Conservation (phyloP, 2,329 filamentous ascomycete species). For the Epichloe coenophiala region DNA sequence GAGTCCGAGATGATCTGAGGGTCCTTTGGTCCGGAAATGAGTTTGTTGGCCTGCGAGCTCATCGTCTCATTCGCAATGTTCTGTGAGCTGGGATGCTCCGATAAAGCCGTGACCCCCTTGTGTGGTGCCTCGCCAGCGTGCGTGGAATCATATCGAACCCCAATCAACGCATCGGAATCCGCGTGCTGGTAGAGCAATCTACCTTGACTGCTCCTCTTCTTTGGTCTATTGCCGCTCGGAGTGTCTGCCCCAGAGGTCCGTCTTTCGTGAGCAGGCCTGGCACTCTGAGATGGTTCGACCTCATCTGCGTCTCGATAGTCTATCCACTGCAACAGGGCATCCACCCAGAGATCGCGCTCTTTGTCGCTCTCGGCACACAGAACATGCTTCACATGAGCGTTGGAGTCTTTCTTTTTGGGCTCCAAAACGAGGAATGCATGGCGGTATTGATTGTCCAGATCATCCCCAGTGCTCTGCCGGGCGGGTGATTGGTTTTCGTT, state of each 20-base stretch:
- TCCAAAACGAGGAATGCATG: conserved; percentile 93
- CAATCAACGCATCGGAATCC: conserved; percentile 36
- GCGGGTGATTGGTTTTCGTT: conserved; percentile 44
- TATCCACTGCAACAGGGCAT: conserved; percentile 77
- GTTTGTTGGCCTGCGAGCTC: conserved; percentile 26
- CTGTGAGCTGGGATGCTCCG: conserved; percentile 21
- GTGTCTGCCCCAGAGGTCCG: conserved; percentile 22
- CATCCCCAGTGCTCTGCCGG: conserved; percentile 45
- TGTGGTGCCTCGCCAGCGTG: conserved; percentile 39
- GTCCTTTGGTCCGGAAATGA: conserved; percentile 78
- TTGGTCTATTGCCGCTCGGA: conserved; percentile 12
- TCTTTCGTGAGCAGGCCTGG: conserved; percentile 25
- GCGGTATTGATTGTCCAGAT: conserved; percentile 84
- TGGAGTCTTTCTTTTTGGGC: conserved; percentile 95
- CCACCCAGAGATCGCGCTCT: conserved; percentile 90
- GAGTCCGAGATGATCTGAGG: conserved; percentile 71
- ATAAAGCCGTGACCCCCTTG: conserved; percentile 21
- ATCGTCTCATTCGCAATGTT: conserved; percentile 20
- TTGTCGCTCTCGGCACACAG: conserved; percentile 88
- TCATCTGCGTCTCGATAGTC: conserved; percentile 55
- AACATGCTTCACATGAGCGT: conserved; percentile 78
- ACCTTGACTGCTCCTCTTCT: conserved; percentile 17
- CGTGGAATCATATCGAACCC: conserved; percentile 44
- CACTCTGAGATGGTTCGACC: conserved; percentile 13
- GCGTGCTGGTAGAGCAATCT: conserved; percentile 22